Evolutionary conservation across 2,329 filamentous ascomycete species (phyloP).

Genomic region (Lachnellula arida): DNA sequence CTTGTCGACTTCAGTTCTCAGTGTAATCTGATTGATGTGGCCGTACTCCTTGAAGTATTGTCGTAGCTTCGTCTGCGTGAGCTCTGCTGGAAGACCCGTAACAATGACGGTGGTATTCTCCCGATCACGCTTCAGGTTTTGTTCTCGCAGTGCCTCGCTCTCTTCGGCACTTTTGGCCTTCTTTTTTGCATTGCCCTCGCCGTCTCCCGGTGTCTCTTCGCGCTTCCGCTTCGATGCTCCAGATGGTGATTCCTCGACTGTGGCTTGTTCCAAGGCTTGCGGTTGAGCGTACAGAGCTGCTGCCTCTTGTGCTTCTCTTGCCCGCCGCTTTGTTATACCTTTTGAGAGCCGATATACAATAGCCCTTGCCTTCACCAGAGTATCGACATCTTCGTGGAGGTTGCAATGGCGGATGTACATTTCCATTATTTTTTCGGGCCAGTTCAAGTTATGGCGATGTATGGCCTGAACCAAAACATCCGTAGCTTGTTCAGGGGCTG

Average conservation of each 20-base stretch:
- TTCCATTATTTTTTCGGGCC: slow-evolving; percentile 71
- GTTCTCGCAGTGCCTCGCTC: slow-evolving; percentile 33
- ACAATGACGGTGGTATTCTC: slow-evolving; percentile 86
- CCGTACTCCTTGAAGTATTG: slow-evolving; percentile 94
- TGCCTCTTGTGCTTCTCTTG: slow-evolving; percentile 59
- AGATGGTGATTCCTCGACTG: slow-evolving; percentile 21
- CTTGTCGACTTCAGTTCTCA: slow-evolving; percentile 58
- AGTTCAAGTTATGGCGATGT: slow-evolving; percentile 59
- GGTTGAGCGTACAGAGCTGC: slow-evolving; percentile 46
- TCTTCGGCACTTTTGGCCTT: slow-evolving; percentile 51
- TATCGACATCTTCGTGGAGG: slow-evolving; percentile 77
- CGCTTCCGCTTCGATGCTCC: slow-evolving; percentile 66
- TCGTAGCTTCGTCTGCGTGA: slow-evolving; percentile 67
- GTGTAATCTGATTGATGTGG: slow-evolving; percentile 70
- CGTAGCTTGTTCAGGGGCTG: slow-evolving; percentile 67
- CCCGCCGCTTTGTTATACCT: slow-evolving; percentile 57
- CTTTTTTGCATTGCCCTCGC: slow-evolving; percentile 56
- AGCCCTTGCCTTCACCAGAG: slow-evolving; percentile 69
- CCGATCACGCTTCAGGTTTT: slow-evolving; percentile 68
- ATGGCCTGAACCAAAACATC: slow-evolving; percentile 70
- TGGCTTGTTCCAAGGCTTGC: slow-evolving; percentile 28
- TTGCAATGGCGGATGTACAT: slow-evolving; percentile 78
- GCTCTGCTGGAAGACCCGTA: slow-evolving; percentile 65
- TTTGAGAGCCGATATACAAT: slow-evolving; percentile 66
- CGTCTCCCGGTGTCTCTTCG: slow-evolving; percentile 48